phyloP scores from a whole-genome alignment of 768 basidiomycete species.

The Tephrocybe sp. region DNA sequence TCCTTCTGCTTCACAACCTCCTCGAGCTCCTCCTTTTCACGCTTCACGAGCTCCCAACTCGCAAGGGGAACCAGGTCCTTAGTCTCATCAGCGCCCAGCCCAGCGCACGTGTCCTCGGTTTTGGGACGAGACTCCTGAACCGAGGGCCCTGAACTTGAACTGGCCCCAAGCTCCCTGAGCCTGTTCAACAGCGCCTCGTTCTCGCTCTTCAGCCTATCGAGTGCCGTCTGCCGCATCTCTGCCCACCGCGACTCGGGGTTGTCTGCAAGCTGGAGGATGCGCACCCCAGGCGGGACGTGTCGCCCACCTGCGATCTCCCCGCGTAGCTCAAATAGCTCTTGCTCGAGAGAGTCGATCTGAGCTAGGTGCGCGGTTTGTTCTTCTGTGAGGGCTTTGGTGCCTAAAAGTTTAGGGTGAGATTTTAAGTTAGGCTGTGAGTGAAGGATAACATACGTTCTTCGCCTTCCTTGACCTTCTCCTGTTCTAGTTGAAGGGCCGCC shows the following conservation, averaged over 20 bases:
- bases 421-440: neutral
- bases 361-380: constrained; percentile 39
- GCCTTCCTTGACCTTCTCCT: constrained; percentile 9
- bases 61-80: no score
- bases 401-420: constrained; percentile 29
- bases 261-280: no score
- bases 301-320: constrained; percentile 80
- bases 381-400: constrained; percentile 39
- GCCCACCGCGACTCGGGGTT: constrained; percentile 85
- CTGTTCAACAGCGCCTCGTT: constrained; percentile 79
- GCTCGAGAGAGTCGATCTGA: constrained; percentile 72
- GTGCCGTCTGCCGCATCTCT: constrained; percentile 68
- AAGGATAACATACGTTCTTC: constrained; percentile 17
- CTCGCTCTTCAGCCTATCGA: constrained; percentile 79
- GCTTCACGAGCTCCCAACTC: constrained; percentile 72
- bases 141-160: no score
- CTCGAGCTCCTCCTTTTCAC: constrained; percentile 70
- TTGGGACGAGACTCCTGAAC: no score
- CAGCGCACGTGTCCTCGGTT: no score
- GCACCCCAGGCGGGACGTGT: no score
- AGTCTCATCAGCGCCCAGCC: no score
- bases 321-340: constrained; percentile 72
- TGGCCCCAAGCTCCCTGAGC: constrained; percentile 54
- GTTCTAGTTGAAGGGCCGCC: neutral
- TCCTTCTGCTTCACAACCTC: constrained; percentile 73